Percentiles rank a stretch among this genome's conserved stretches.
phyloP scores from a whole-genome alignment of 2,329 filamentous ascomycete genomes.

The Arthrobotrys sinensis region DNA sequence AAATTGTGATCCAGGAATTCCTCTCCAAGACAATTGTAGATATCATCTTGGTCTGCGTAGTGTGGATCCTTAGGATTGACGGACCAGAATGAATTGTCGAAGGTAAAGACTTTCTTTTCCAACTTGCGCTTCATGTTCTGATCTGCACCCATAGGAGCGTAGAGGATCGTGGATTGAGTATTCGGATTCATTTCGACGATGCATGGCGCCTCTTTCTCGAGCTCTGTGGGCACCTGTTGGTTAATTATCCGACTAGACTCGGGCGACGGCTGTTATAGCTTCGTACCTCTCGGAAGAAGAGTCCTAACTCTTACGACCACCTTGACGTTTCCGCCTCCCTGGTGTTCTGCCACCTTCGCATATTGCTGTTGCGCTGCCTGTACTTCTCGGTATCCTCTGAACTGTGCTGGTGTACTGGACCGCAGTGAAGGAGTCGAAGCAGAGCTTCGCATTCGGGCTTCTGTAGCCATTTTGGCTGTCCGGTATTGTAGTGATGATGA shows the following conservation, averaged over 20 bases:
- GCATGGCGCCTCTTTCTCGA: constrained; percentile 84
- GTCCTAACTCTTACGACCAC: constrained; percentile 86
- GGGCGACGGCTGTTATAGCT: constrained; percentile 16
- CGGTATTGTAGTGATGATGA: constrained; percentile 8
- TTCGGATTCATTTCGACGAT: constrained; percentile 91
- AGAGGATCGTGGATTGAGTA: constrained; percentile 86
- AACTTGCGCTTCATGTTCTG: constrained; percentile 78
- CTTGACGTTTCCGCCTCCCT: constrained; percentile 80
- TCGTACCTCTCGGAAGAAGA: constrained; percentile 82
- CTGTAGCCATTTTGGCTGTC: constrained; percentile 60
- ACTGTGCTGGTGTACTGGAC: constrained; percentile 69
- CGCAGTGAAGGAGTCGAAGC: constrained; percentile 85
- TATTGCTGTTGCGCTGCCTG: constrained; percentile 54
- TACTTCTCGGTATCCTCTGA: constrained; percentile 53
- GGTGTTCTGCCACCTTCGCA: constrained; percentile 72
- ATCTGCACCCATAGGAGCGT: constrained; percentile 75
- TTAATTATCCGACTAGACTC: constrained; percentile 60
- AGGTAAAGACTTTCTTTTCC: constrained; percentile 93
- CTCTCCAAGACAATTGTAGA: constrained; percentile 93
- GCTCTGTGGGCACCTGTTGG: constrained; percentile 73
- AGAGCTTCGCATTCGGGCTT: constrained; percentile 72
- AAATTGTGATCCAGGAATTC: constrained; percentile 99
- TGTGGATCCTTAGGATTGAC: constrained; percentile 83
- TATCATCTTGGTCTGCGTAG: constrained; percentile 91
- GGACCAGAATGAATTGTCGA: constrained; percentile 99